Conservation (phyloP, 306 rosid species). For the Begonia peltatifolia region DNA sequence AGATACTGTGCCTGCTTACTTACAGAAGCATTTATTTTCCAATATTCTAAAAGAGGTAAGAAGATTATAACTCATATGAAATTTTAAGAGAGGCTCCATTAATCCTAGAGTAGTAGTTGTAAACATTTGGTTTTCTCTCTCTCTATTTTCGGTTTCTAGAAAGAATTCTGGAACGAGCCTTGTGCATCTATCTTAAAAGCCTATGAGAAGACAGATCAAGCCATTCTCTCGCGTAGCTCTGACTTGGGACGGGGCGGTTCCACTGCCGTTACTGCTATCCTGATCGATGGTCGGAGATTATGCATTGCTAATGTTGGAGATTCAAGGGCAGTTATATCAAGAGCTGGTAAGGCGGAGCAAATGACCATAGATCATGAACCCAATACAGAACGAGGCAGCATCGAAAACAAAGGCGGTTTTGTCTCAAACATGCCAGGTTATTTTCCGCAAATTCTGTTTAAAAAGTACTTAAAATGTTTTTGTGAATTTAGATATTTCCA, state of each 20-base stretch:
- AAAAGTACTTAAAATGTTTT: no score
- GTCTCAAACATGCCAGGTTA: constrained; percentile 96
- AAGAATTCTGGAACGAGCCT: constrained; percentile 80
- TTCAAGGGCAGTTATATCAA: constrained; percentile 83
- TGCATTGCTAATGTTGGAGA: constrained; percentile 92
- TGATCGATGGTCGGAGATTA: constrained; percentile 46
- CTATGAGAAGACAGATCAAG: constrained; percentile 76
- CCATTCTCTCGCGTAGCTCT: constrained; percentile 77
- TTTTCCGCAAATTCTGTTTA: no score
- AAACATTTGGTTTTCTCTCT: background rate
- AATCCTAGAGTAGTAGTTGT: background rate
- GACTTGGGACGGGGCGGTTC: constrained; percentile 96
- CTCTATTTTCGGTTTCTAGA: constrained; percentile 28
- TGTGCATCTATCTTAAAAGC: constrained; percentile 64
- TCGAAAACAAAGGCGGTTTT: constrained; percentile 85
- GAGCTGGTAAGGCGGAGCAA: constrained; percentile 62
- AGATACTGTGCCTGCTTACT: constrained; percentile 72
- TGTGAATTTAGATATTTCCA: no score
- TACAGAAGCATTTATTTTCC: constrained; percentile 69
- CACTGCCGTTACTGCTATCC: constrained; percentile 89
- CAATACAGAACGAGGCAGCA: constrained; percentile 57
- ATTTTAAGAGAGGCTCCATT: background rate
- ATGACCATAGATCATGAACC: constrained; percentile 90
- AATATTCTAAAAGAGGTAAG: constrained; percentile 77
- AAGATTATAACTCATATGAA: background rate